A percentile compares a stretch with the other conserved stretches of the same genome.
Conservation (phyloP, 306 rosid genomes). For the Castanea sativa region DNA sequence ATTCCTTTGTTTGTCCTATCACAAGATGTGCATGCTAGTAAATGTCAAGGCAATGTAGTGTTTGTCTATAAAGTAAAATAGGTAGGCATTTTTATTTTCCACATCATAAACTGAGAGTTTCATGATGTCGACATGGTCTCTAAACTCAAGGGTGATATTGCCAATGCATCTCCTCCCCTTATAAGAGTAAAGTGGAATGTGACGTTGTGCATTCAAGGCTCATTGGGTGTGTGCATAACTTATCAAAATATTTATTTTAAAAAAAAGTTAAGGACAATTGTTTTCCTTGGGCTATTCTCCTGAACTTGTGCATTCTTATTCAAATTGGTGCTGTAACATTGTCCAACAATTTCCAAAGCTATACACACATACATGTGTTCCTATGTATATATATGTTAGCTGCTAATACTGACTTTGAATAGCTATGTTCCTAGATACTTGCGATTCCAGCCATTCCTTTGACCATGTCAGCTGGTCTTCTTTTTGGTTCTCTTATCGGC, state of each 20-base stretch:
- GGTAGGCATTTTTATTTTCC: background rate
- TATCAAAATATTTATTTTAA: too few relatives aligned
- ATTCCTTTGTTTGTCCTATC: background rate
- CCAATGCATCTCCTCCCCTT: too few relatives aligned
- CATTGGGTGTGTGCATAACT: too few relatives aligned
- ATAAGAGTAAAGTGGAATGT: too few relatives aligned
- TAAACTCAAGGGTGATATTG: background rate
- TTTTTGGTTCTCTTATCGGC: conserved; percentile 81
- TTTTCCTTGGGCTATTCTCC: background rate
- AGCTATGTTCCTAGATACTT: conserved; percentile 57
- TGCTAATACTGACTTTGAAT: conserved; percentile 24
- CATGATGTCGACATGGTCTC: background rate
- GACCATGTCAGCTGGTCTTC: conserved; percentile 97
- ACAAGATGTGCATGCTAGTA: background rate
- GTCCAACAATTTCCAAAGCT: background rate
- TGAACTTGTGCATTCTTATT: background rate
- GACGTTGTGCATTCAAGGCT: too few relatives aligned
- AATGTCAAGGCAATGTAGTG: background rate
- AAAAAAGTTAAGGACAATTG: too few relatives aligned
- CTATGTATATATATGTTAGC: background rate
- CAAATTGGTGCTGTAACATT: background rate
- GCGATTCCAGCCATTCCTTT: conserved; percentile 95
- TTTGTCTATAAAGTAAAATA: background rate
- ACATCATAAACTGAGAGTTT: background rate
- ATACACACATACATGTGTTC: background rate